Evolutionary conservation across 495 filamentous ascomycete species (phyloP).

Genomic region (Zalerion maritima): DNA sequence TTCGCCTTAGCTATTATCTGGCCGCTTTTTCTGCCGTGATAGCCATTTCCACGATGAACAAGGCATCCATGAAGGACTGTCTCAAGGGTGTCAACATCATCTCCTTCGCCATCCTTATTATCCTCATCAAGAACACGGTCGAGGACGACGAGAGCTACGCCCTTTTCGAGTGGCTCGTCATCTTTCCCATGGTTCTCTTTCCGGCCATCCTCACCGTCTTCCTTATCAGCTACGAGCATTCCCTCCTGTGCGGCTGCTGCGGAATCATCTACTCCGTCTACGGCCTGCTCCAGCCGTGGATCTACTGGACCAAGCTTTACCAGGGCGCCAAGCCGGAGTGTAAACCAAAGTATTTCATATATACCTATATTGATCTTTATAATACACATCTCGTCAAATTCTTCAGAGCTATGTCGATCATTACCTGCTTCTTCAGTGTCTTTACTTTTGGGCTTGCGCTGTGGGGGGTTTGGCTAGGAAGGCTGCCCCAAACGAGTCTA

Average conservation of each 20-base stretch:
- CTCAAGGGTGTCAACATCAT: constrained; percentile 5
- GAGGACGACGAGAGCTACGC: constrained; percentile 2
- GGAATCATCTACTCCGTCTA: constrained; percentile 1
- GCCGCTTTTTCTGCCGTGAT: constrained; percentile 2
- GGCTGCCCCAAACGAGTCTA: too few species aligned
- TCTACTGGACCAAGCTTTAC: constrained; percentile 3
- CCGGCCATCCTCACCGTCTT: constrained; percentile 3
- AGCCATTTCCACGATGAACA: constrained; percentile 1
- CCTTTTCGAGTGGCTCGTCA: constrained; percentile 4
- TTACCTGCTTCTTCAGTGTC: not conserved
- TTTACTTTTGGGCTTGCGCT: not conserved
- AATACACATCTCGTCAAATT: not conserved
- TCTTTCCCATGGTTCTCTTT: too few species aligned
- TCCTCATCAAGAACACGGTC: constrained; percentile 4
- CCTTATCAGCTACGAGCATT: constrained; percentile 1
- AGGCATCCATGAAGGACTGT: constrained; percentile 1
- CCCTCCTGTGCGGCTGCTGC: constrained; percentile 1
- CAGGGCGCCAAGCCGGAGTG: constrained; percentile 3
- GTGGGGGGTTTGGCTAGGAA: not conserved
- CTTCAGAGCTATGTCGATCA: constrained; percentile 3
- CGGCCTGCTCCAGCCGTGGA: constrained; percentile 5
- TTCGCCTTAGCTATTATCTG: constrained; percentile 5
- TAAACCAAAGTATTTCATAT: constrained; percentile 1
- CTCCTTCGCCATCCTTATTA: constrained; percentile 4
- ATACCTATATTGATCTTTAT: constrained; percentile 1